Evolutionary conservation across 768 basidiomycete species (phyloP).

Genomic region (Mycena indigotica): DNA sequence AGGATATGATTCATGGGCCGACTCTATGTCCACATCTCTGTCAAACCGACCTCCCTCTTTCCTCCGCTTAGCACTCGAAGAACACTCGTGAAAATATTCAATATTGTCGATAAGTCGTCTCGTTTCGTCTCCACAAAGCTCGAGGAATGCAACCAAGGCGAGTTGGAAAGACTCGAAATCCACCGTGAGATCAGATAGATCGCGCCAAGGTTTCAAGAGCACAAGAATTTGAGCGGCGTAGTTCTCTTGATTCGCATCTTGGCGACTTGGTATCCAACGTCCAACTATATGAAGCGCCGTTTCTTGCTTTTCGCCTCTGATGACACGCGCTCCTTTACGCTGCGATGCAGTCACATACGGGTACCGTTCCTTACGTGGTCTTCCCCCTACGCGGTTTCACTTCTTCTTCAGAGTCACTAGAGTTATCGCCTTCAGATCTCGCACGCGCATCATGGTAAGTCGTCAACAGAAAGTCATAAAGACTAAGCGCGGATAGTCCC

Average conservation of each 20-base stretch:
- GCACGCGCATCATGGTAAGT: conserved; percentile 12
- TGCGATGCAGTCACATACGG: conserved; percentile 26
- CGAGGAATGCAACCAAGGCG: conserved; percentile 25
- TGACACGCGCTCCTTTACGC: conserved; percentile 19
- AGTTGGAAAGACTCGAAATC: conserved; percentile 19
- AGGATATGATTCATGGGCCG: too few species aligned
- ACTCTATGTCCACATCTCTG: too few species aligned
- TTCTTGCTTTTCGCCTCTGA: conserved; percentile 30
- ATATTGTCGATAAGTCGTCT: conserved; percentile 28
- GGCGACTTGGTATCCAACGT: conserved; percentile 28
- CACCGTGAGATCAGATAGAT: conserved; percentile 29
- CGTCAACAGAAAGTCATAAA: conserved; percentile 3
- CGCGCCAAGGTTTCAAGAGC: conserved; percentile 39
- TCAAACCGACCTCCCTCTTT: too few species aligned
- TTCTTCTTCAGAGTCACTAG: too few species aligned
- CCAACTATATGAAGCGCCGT: conserved; percentile 37
- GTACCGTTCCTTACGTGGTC: conserved; percentile 3
- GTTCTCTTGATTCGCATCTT: conserved; percentile 17
- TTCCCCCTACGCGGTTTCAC: too few species aligned
- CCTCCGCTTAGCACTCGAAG: conserved; percentile 16
- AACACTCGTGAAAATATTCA: conserved; percentile 37
- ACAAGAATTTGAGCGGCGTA: conserved; percentile 35
- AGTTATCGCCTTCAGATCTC: too few species aligned
- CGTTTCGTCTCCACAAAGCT: not conserved
- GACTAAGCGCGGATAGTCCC: not conserved